These are phyloP conservation scores for Mycena albidolilacea DNA, from an alignment of 768 basidiomycete species.

Conservation along the genomic window DNA sequence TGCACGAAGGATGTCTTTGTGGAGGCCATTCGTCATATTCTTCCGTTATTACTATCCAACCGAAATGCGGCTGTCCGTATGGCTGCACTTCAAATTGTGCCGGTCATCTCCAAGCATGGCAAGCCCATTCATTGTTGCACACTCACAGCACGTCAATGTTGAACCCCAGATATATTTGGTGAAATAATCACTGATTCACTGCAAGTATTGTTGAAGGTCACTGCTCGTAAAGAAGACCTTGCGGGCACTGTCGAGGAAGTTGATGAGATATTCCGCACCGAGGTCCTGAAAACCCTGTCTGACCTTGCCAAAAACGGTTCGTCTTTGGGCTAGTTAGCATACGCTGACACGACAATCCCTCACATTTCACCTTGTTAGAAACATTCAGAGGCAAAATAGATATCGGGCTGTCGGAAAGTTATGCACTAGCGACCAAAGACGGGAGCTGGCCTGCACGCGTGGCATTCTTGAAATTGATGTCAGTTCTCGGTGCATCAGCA, in stretches of 20 bases:
- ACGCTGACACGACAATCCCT: background rate
- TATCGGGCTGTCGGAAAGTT: background rate
- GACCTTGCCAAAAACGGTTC: slow-evolving; percentile 1
- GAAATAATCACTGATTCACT: background rate
- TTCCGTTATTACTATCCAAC: background rate
- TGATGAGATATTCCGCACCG: slow-evolving; percentile 4
- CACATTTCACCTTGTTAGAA: background rate
- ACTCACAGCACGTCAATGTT: background rate
- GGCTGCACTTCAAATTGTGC: background rate
- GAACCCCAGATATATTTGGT: background rate
- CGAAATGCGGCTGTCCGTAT: background rate
- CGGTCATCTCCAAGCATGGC: slow-evolving; percentile 3
- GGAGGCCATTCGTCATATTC: background rate
- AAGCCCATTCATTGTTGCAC: background rate
- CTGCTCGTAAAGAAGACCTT: background rate
- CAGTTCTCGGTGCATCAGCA: background rate
- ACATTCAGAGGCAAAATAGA: background rate
- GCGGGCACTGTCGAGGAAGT: background rate
- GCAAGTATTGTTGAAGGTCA: background rate
- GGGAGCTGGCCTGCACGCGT: slow-evolving; percentile 4
- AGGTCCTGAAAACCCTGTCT: slow-evolving; percentile 4
- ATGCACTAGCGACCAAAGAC: background rate
- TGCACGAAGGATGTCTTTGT: background rate
- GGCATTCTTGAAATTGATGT: slow-evolving; percentile 12
- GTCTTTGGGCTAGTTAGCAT: background rate